These are phyloP conservation scores for Thalassiosira mediterranea DNA, from an alignment of 352 stramenopile genomes.

Conservation along the genomic window DNA sequence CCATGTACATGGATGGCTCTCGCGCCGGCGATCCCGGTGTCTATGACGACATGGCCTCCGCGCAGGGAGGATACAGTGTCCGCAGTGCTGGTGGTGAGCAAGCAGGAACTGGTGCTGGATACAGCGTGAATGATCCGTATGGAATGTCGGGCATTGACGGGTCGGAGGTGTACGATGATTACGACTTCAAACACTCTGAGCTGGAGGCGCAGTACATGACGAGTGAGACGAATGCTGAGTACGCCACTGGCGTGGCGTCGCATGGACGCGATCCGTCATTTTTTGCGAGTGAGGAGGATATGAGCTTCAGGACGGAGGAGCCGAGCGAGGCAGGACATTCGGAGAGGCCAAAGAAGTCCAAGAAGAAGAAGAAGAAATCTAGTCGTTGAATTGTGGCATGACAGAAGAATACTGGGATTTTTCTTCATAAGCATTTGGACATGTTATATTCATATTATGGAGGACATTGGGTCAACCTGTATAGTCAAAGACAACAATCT, in stretches of 20 bases:
- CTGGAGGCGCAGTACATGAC: conserved; percentile 3
- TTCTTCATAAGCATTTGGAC: no score
- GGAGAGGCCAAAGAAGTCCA: no score
- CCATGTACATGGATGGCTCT: no score
- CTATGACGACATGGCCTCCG: no score
- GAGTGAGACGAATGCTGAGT: not conserved
- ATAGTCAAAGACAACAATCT: no score
- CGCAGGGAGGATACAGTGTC: not conserved
- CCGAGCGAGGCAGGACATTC: conserved; percentile 15
- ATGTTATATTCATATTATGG: no score
- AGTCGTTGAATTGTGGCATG: no score
- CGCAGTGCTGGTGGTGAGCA: not conserved
- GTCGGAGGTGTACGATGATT: not conserved
- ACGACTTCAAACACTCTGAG: conserved; percentile 1
- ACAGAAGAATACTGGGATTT: no score
- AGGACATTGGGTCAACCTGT: no score
- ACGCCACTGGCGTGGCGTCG: not conserved
- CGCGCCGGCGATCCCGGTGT: no score
- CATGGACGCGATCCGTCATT: conserved; percentile 13
- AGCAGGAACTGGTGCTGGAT: not conserved
- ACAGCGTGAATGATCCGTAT: not conserved
- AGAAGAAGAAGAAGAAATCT: no score
- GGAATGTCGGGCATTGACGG: not conserved
- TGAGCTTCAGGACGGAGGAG: conserved; percentile 33
- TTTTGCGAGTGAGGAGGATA: conserved; percentile 3